Evolutionary conservation across 176 grass and related monocot genomes (phyloP).

Genomic region (bread wheat (Triticum aestivum)): DNA sequence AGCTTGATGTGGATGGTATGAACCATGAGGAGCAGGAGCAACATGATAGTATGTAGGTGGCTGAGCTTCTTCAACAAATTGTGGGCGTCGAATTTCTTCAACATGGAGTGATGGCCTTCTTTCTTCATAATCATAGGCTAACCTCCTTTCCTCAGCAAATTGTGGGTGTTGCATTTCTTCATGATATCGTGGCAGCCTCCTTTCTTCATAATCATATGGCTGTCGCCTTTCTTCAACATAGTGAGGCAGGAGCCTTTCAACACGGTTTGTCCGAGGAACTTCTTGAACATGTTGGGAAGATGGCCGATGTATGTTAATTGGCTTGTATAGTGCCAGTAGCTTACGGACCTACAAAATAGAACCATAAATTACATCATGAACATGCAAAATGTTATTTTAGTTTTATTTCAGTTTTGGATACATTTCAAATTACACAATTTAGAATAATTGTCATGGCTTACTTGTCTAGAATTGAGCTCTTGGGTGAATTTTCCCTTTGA

Average conservation of each 20-base stretch:
- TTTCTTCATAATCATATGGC: constrained; percentile 17
- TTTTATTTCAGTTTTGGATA: background rate
- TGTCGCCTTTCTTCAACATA: constrained; percentile 28
- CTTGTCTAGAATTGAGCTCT: constrained; percentile 60
- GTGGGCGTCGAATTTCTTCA: constrained; percentile 23
- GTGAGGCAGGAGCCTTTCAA: background rate
- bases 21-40: constrained; percentile 21
- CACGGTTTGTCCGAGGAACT: background rate
- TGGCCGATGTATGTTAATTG: constrained; percentile 19
- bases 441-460: constrained; percentile 26
- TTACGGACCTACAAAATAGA: constrained; percentile 42
- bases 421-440: constrained; percentile 12
- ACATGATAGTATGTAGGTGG: constrained; percentile 38
- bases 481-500: constrained; percentile 57
- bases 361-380: background rate
- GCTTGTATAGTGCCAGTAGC: constrained; percentile 45
- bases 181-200: background rate
- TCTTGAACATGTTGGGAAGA: constrained; percentile 24
- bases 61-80: constrained; percentile 16
- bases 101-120: constrained; percentile 1
- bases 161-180: constrained; percentile 2
- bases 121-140: constrained; percentile 24
- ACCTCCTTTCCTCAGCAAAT: constrained; percentile 11
- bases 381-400: background rate
- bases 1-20: constrained; percentile 30